These are phyloP conservation scores for Lentinula sp. DNA, from an alignment of 768 basidiomycete genomes.

Conservation along the genomic window DNA sequence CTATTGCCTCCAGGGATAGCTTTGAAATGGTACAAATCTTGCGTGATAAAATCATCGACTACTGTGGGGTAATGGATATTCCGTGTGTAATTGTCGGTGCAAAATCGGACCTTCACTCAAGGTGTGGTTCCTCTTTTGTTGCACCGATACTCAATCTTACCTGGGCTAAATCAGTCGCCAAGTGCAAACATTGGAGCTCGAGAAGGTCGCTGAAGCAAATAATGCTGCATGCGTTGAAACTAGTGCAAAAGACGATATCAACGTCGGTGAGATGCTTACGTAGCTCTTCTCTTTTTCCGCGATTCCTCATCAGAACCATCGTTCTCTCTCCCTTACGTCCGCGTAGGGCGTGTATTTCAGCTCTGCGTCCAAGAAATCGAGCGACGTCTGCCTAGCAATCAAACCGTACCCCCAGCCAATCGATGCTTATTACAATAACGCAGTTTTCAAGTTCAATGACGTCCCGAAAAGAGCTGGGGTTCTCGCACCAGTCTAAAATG, in stretches of 20 bases:
- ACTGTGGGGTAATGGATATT: constrained; percentile 75
- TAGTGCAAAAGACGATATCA: constrained; percentile 80
- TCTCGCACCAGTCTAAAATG: no score
- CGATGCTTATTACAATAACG: background rate
- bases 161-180: constrained; percentile 44
- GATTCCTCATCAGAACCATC: background rate
- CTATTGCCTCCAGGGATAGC: constrained; percentile 80
- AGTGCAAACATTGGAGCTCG: constrained; percentile 66
- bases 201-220: constrained; percentile 65
- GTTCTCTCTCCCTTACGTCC: background rate
- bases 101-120: constrained; percentile 76
- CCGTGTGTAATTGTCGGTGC: constrained; percentile 96
- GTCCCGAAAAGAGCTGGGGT: no score
- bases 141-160: background rate
- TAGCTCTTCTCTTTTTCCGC: background rate
- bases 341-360: constrained; percentile 74
- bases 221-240: constrained; percentile 83
- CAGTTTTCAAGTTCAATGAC: background rate
- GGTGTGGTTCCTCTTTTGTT: constrained; percentile 38
- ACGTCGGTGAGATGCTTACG: constrained; percentile 67
- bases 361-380: constrained; percentile 80
- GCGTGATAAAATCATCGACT: constrained; percentile 90
- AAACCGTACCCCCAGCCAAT: background rate
- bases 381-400: constrained; percentile 34
- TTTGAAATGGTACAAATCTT: constrained; percentile 95